Percentiles rank a stretch among this genome's conserved stretches.
Conservation (phyloP, 1,284 basidiomycete species). For the Earliella scabrosa region DNA sequence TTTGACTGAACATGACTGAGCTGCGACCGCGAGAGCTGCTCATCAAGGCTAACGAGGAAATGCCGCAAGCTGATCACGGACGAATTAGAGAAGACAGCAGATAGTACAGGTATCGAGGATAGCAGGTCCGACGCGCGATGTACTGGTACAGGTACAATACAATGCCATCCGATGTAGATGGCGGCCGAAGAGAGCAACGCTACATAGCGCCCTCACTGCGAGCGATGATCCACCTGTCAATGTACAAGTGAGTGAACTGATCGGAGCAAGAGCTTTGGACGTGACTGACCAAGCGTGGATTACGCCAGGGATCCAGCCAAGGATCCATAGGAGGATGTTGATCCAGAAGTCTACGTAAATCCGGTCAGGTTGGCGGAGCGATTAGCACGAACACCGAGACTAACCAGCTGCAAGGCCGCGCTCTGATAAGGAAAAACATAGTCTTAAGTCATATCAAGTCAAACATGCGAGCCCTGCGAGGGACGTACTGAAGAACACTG, state of each 20-base stretch:
- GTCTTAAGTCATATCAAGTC: neutral
- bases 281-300: conserved; percentile 56
- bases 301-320: conserved; percentile 64
- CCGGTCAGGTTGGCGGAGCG: neutral
- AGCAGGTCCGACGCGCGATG: too few relatives aligned
- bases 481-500: conserved; percentile 56
- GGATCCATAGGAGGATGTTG: conserved; percentile 54
- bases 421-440: conserved; percentile 36
- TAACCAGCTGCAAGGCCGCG: conserved; percentile 45
- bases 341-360: conserved; percentile 52
- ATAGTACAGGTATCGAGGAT: too few relatives aligned
- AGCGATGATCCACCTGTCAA: conserved; percentile 47
- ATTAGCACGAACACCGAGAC: neutral
- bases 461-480: neutral
- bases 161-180: too few relatives aligned
- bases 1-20: too few relatives aligned
- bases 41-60: too few relatives aligned
- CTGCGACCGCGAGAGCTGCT: too few relatives aligned
- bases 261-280: neutral
- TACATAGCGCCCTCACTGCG: conserved; percentile 32
- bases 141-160: too few relatives aligned
- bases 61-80: neutral
- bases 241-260: neutral
- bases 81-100: too few relatives aligned
- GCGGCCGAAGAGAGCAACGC: neutral